Conservation (phyloP, 768 basidiomycete genomes). For the Boletellus sp. region DNA sequence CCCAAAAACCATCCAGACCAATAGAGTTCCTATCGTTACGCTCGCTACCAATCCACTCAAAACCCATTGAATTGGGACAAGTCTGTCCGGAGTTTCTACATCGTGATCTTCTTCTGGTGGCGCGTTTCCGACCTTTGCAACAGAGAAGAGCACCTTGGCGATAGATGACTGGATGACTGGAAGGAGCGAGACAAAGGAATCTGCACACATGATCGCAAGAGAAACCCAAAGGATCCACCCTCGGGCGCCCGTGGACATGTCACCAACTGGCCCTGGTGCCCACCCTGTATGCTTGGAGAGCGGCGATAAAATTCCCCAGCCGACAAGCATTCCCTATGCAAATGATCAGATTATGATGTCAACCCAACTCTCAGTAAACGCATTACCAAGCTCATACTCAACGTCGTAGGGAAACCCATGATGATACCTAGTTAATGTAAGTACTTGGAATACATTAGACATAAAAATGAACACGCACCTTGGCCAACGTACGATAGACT, state of each 20-base stretch:
- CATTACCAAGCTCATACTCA: slow-evolving; percentile 84
- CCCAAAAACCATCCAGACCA: slow-evolving; percentile 90
- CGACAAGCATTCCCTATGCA: slow-evolving; percentile 86
- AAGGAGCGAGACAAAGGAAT: slow-evolving; percentile 80
- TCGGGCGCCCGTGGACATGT: slow-evolving; percentile 84
- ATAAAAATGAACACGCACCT: slow-evolving; percentile 38
- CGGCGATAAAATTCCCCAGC: slow-evolving; percentile 93
- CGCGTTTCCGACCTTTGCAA: slow-evolving; percentile 24
- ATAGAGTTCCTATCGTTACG: slow-evolving; percentile 62
- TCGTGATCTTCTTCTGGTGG: slow-evolving; percentile 47
- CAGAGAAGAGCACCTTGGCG: slow-evolving; percentile 30
- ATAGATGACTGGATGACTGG: slow-evolving; percentile 64
- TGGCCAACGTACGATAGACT: slow-evolving; percentile 91
- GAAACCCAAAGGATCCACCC: slow-evolving; percentile 98
- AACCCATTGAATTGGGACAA: slow-evolving; percentile 83
- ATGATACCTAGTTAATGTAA: slow-evolving; percentile 66
- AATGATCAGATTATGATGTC: slow-evolving; percentile 1
- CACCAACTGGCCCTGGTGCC: slow-evolving; percentile 91
- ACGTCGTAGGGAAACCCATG: slow-evolving; percentile 93
- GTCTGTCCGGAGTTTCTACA: slow-evolving; percentile 70
- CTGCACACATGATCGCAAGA: slow-evolving; percentile 93
- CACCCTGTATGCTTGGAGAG: slow-evolving; percentile 77
- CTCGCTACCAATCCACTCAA: slow-evolving; percentile 59
- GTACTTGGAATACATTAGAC: neutral
- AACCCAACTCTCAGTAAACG: slow-evolving; percentile 14